Base-by-base conservation (phyloP, 805 yeast species). In the Starmerella ratchasimensis region DNA sequence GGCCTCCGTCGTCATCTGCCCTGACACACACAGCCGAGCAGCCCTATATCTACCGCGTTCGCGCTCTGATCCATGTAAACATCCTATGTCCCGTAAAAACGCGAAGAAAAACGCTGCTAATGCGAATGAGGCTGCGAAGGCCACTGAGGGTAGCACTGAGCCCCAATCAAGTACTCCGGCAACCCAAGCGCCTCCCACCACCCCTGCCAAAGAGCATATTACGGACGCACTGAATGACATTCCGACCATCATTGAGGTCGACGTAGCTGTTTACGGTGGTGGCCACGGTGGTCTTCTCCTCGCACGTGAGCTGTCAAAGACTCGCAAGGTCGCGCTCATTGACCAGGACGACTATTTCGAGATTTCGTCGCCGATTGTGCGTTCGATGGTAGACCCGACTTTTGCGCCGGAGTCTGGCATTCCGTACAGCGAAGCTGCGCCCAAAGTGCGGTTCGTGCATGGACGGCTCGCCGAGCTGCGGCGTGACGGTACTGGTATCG, bases 211-310 rank as follows among this genome's bases (percentile, higher is more conserved):
- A n/a, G n/a, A n/a, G n/a, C n/a, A n/a, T n/a, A n/a, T n/a, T n/a
- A n/a, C n/a, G n/a, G n/a, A n/a, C n/a, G n/a, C n/a, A n/a, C n/a
- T n/a, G n/a, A n/a, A n/a, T n/a, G n/a, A n/a, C n/a, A n/a, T n/a
- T n/a, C n/a, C n/a, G n/a, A n/a, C n/a, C n/a, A n/a, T 30, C 22
- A 28, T 28, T 13, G 20, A 28, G 13, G 31, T 10, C 18, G 39
- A 37, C 23, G 39, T 37, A 5, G 39, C 28, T 17, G 20, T 37
- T 16, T 37, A 37, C 29, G 39, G 39, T 22, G 39, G 39, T 4
- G 39, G 39, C 31, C 39, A 37, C 21, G 36, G 33, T 18, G 39
- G 39, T 4, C 36, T 31, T 9, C 9, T 37, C 17, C 14, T 31
- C 21, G 39, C 36, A 14, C 23, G 26, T 14, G 5, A 9, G n/a